Base-by-base conservation (phyloP, 2,329 filamentous ascomycete species). In the Penicillium vulpinum region DNA sequence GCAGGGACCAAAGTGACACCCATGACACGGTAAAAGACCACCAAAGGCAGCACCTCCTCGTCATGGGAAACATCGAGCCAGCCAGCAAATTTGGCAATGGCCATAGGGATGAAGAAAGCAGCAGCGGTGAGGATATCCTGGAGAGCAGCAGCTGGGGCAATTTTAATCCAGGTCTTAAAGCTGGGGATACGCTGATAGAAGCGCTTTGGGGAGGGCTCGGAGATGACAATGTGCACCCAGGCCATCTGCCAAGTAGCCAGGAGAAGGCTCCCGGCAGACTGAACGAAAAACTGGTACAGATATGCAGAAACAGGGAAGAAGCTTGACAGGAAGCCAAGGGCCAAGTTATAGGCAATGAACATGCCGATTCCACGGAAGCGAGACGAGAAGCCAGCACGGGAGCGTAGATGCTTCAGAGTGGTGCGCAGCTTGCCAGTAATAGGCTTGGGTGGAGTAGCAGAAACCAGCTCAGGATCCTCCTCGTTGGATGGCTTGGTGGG, bases 161-260 rank as follows among this genome's bases (percentile, higher is more conserved):
- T 87, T 57, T 89, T 86, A 67, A 84, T 81, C 78, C 88, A 88
- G 50, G 85, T 81, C 69, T 80, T 81, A 72, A 86, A 84, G 44
- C 85, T 76, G 16, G 89, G 87, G 50, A 96, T 82, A 56, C 91
- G 88, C 67, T 82, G 78, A 76, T 83, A 89, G 80, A 88, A 91
- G 64, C 77, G 78, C 71, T 84, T 83, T 46, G 79, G 70, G 55
- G 83, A 87, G 5, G 86, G 85, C 51, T 85, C 80, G 2, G 90
- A 87, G 70, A 97, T 92, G 71, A 96, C 85, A 67, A 90, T 87
- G 73, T 96, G 91, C 4, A 92, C 90, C 91, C 92, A 96, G 51
- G 85, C 83, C 64, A 92, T 84, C 71, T 85, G 83, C 57, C 93
- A 74, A 67, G 88, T 88, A 36, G 88, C 83, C 31, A 90, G 78